Base-by-base conservation (phyloP, 805 yeast species). In the Metschnikowia kofuensis region DNA sequence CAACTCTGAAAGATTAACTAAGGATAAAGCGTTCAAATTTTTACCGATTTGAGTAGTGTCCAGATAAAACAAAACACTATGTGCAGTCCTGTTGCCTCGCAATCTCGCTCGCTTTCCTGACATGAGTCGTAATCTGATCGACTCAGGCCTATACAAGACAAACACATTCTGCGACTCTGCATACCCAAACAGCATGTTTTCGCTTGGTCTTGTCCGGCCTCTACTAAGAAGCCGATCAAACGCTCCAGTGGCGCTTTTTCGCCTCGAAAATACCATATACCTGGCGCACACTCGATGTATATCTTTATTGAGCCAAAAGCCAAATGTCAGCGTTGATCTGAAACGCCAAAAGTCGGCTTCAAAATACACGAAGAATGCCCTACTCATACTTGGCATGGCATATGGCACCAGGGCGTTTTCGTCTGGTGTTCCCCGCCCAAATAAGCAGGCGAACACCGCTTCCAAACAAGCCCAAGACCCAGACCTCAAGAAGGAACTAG, bases 201-300 rank as follows among this genome's bases (percentile, higher is more conserved):
- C 49, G 35, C 42, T 36, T 11, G 49, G 49, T n/a, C 35, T 46
- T 36, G 42, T 46, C 37, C 45, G 49, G 38, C 45, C 45, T 8
- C 49, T 46, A 46, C 45, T 46, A 41, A 40, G 31, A 28, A 46
- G 42, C 49, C 49, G 41, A 15, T 6, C 21, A 2, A 28, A 27
- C 15, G 32, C n/a, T 12, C 21, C 41, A 1, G 36, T 26, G 45
- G 11, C 40, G 40, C 6, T 31, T 36, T 40, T 40, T 21, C 35
- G 9, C 41, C 42, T 9, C 10, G 41, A 21, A 36, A 45, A 45
- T 11, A 12, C 16, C 27, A 29, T 34, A 8, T 15, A 16, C 36
- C 5, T 21, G 16, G 40, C 32, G 38, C 28, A 16, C 12, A 40
- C 38, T 9, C 35, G 48, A 26, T 3, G 14, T 15, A 4, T 44